phyloP scores from a whole-genome alignment of 495 filamentous ascomycete species.

The Cudoniella acicularis region DNA sequence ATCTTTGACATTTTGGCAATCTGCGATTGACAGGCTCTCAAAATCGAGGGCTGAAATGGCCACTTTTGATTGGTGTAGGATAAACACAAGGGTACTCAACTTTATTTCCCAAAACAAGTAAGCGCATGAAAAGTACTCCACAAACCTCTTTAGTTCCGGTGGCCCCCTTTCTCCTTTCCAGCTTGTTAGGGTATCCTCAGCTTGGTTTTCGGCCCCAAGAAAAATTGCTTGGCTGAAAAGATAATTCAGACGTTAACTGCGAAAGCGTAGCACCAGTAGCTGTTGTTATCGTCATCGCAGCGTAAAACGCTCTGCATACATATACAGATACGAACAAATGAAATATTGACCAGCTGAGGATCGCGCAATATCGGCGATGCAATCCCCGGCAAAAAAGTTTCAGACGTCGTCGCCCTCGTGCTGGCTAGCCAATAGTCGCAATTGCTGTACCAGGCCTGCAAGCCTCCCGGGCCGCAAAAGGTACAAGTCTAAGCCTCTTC shows the following conservation, averaged over 20 bases:
- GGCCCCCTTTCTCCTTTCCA: not conserved
- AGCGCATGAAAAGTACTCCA: not conserved
- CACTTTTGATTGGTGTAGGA: not conserved
- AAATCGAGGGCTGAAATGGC: not conserved
- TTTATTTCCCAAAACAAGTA: not conserved
- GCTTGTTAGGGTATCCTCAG: not conserved
- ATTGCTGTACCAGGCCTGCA: not conserved
- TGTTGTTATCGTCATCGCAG: not conserved
- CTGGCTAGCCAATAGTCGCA: not conserved
- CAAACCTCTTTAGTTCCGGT: not conserved
- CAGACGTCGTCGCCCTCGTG: not conserved
- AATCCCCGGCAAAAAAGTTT: not conserved
- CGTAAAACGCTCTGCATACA: not conserved
- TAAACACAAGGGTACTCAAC: not conserved
- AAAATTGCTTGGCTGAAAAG: too few relatives aligned
- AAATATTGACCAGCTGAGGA: not conserved
- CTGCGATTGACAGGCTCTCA: not conserved
- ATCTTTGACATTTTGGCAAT: too few relatives aligned
- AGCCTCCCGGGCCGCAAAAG: not conserved
- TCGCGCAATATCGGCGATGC: not conserved
- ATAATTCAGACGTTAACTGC: too few relatives aligned
- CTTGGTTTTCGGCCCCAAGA: too few relatives aligned
- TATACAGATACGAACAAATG: not conserved
- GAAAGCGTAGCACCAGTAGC: too few relatives aligned
- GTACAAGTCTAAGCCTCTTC: not conserved